Evolutionary conservation across 139 green algal species (phyloP), one percentile per base, ranked within the genome.

Genomic region (Nannochloris sp.): DNA sequence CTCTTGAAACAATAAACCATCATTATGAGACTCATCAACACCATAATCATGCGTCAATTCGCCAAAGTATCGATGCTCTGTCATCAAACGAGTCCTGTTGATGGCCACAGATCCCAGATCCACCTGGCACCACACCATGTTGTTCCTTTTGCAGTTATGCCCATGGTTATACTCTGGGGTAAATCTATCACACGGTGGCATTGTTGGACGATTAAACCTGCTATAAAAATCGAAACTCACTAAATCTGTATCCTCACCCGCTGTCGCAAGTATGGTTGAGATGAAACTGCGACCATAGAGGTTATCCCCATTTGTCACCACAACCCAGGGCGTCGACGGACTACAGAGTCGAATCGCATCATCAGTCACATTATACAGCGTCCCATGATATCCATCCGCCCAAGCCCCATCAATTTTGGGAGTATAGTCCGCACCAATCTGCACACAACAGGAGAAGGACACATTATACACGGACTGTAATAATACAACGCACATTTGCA

Each of bases 301-400:
- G 59, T 94, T 93, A 67, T 94, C 86, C 3, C 87, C 87, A 57
- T 94, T 94, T 10, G 87, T 92, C 1, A 89, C 73, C 4, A 89
- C 53, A 26, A 94, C 61, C 87, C 87, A 93, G 16, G 70, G n/a
- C 0, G 84, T 84, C 20, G 59, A 31, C 17, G 53, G 49, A 0
- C 75, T 74, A 65, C 87, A 94, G 2, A 83, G 50, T 59, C 76
- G 63, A 2, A 91, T 79, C 2, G 82, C 86, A 12, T 84, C 67
- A 51, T 94, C 87, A 30, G 87, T 94, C 8, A 91, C 56, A 66
- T 91, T 85, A 71, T 94, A 94, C 4, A 94, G 74, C 13, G 76
- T 67, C 30, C 74, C 74, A 67, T 94, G 86, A 64, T 93, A 94
- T 45, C 31, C 28, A 3, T 59, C 50, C 0, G 56, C 60, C 87